A percentile compares a stretch with the other conserved stretches of the same genome.
phyloP scores from a whole-genome alignment of 1,284 basidiomycete genomes.

The Ustanciosporium gigantosporum region DNA sequence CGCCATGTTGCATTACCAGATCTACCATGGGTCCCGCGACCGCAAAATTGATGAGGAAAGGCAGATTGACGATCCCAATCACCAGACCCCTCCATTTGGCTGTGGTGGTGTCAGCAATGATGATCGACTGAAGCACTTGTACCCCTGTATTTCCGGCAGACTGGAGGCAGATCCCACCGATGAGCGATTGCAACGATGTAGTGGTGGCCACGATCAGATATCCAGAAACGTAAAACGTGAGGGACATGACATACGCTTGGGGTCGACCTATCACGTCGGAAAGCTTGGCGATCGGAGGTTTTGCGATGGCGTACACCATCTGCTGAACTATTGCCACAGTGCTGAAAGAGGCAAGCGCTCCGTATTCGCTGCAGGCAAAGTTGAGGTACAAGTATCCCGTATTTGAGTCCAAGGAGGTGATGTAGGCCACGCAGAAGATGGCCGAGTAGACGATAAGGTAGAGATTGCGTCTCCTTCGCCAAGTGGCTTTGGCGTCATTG shows the following conservation, averaged over 20 bases:
- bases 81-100: slow-evolving; percentile 77
- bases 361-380: slow-evolving; percentile 57
- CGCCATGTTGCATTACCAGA: slow-evolving; percentile 65
- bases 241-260: slow-evolving; percentile 69
- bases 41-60: slow-evolving; percentile 69
- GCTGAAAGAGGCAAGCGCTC: slow-evolving; percentile 62
- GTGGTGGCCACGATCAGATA: slow-evolving; percentile 74
- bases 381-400: slow-evolving; percentile 65
- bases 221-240: slow-evolving; percentile 64
- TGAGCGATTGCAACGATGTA: slow-evolving; percentile 66
- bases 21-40: slow-evolving; percentile 71
- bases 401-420: slow-evolving; percentile 67
- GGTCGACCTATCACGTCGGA: slow-evolving; percentile 70
- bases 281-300: slow-evolving; percentile 79
- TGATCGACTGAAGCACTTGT: slow-evolving; percentile 64
- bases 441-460: slow-evolving; percentile 47
- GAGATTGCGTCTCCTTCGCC: slow-evolving; percentile 21
- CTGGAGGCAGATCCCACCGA: slow-evolving; percentile 66
- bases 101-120: slow-evolving; percentile 75
- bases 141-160: slow-evolving; percentile 61
- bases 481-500: slow-evolving; percentile 15
- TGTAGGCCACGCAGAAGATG: slow-evolving; percentile 71
- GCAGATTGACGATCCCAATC: slow-evolving; percentile 66
- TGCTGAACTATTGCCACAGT: slow-evolving; percentile 59
- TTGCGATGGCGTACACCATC: slow-evolving; percentile 69